Evolutionary conservation across 1,284 basidiomycete genomes (phyloP).

Genomic region (Blastosporella zonata): DNA sequence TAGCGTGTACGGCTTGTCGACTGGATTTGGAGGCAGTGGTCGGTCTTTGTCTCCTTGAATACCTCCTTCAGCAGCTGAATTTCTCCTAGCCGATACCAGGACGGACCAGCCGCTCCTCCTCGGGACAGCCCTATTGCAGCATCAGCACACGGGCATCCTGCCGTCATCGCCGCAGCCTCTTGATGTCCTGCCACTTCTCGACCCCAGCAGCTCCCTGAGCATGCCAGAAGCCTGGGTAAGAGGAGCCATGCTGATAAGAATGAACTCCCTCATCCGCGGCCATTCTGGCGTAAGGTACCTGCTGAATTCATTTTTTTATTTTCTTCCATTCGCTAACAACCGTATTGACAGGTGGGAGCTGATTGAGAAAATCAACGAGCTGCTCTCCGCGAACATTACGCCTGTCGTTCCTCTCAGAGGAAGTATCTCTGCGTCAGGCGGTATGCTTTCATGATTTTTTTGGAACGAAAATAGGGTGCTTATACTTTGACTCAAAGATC

Average conservation of each 20-base stretch:
- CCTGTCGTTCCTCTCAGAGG: slow-evolving; percentile 82
- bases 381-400: slow-evolving; percentile 70
- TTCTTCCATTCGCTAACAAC: slow-evolving; percentile 1
- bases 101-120: slow-evolving; percentile 56
- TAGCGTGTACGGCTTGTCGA: slow-evolving; percentile 79
- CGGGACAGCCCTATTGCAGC: slow-evolving; percentile 72
- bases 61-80: slow-evolving; percentile 20
- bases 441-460: slow-evolving; percentile 30
- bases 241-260: slow-evolving; percentile 81
- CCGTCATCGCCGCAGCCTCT: slow-evolving; percentile 43
- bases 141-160: slow-evolving; percentile 69
- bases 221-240: slow-evolving; percentile 83
- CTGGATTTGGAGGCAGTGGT: slow-evolving; percentile 79
- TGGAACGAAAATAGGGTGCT: background rate
- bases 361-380: slow-evolving; percentile 72
- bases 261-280: slow-evolving; percentile 25
- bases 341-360: slow-evolving; percentile 64
- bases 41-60: slow-evolving; percentile 42
- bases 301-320: too few relatives aligned
- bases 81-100: slow-evolving; percentile 44
- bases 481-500: slow-evolving; percentile 39
- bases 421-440: slow-evolving; percentile 79
- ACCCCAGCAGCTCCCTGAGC: slow-evolving; percentile 53
- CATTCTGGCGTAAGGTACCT: slow-evolving; percentile 22
- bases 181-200: slow-evolving; percentile 52